Evolutionary conservation across 495 filamentous ascomycete genomes (phyloP).

Genomic region (Aspergillus kassunensis): DNA sequence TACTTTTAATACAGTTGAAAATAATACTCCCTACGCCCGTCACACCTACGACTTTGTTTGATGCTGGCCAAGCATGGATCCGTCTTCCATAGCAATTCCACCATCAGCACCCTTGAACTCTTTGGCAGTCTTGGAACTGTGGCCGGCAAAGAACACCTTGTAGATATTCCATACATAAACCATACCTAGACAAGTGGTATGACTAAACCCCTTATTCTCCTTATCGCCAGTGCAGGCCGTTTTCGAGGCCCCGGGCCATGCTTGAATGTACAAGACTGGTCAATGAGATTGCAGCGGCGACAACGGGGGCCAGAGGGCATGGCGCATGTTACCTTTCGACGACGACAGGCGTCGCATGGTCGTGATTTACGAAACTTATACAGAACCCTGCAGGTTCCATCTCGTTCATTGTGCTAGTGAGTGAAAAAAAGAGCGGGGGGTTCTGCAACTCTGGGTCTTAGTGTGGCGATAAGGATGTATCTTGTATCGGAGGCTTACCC

Average conservation of each 20-base stretch:
- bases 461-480: neutral
- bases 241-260: neutral
- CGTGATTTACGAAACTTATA: neutral
- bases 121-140: too few species aligned
- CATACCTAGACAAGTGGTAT: too few species aligned
- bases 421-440: neutral
- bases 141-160: too few species aligned
- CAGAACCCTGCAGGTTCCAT: neutral
- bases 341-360: neutral
- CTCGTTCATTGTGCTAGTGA: neutral
- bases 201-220: neutral
- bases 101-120: too few species aligned
- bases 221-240: neutral
- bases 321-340: neutral
- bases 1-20: neutral
- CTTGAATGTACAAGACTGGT: neutral
- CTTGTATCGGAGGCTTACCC: too few species aligned
- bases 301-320: neutral
- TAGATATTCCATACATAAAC: too few species aligned
- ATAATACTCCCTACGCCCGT: neutral
- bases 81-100: too few species aligned
- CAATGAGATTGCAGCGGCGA: neutral
- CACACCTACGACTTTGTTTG: too few species aligned
- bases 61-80: too few species aligned
- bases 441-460: neutral